Base-by-base conservation (phyloP, 257 asterid genomes). In the Salvia rosmarinus region DNA sequence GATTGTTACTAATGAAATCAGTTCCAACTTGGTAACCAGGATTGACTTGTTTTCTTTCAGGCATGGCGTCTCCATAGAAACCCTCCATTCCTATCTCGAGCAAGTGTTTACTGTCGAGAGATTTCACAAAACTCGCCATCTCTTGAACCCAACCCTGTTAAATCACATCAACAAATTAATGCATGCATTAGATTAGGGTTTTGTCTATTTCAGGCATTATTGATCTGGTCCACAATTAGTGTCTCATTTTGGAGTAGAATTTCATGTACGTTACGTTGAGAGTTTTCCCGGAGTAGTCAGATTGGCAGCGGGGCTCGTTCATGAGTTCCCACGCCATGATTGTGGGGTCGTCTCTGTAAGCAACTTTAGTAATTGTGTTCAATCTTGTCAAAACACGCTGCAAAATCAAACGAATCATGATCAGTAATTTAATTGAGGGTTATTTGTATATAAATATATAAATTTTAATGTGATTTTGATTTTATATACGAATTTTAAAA, bases 301-400 rank as follows among this genome's bases (percentile, higher is more conserved):
- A 73, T 50, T 85, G 80, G 78, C 96, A 87, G 16, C 97, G 97
- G 28, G 97, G 97, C 81, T 91, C 97, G 37, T 91, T 89, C 44
- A 91, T 91, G 73, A 91, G 95, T 71, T 91, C 97, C 97, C 97
- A 91, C 3, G 95, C 96, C 97, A 91, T 91, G 74, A 91, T 89
- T 0, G 87, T 85, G 2, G 97, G 80, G 1, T 91, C 96, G 20
- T 91, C 95, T 60, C 8, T 76, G 78, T 89, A 91, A 2, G 81
- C 72, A 9, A 72, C 67, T 67, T 78, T 56, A 4, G 85, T 87
- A 0, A 87, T 77, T 13, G 89, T 84, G 81, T 89, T 91, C 34
- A 84, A 2, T 68, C 97, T 85, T 32, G 87, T 89, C 63, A 91
- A 67, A 1, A 91, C 86, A 68, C 66, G 87, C 97, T 90, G 89